Evolutionary conservation across 1,284 basidiomycete species (phyloP).

Genomic region (Tilletia indica): DNA sequence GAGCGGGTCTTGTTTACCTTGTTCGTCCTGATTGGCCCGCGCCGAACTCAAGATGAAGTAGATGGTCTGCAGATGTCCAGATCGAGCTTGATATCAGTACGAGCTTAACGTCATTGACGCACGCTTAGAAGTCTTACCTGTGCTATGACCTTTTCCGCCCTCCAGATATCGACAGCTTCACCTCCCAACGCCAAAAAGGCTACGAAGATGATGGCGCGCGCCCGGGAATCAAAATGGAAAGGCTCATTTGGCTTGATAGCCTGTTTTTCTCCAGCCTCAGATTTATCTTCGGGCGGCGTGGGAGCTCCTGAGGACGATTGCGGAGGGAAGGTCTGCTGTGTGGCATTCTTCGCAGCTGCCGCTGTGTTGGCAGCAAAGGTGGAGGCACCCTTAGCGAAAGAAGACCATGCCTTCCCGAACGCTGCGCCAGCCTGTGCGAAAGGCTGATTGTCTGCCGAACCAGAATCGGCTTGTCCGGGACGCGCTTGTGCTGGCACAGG

Average conservation of each 20-base stretch:
- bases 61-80: constrained; percentile 32
- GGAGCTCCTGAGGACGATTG: neutral
- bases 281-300: neutral
- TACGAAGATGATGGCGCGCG: constrained; percentile 45
- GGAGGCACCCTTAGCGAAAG: constrained; percentile 13
- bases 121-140: constrained; percentile 5
- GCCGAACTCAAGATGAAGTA: constrained; percentile 47
- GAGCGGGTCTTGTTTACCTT: constrained; percentile 37
- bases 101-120: no score
- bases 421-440: constrained; percentile 4
- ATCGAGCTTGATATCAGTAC: no score
- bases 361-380: constrained; percentile 12
- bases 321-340: neutral
- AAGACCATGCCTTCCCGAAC: constrained; percentile 12
- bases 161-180: constrained; percentile 30
- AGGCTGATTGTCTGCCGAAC: neutral
- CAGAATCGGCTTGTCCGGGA: neutral
- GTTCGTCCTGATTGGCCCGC: constrained; percentile 29
- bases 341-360: constrained; percentile 7
- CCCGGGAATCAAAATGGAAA: constrained; percentile 48
- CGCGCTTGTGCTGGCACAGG: neutral
- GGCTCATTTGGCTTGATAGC: constrained; percentile 47
- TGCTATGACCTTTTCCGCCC: constrained; percentile 45
- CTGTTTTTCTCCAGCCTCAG: constrained; percentile 17
- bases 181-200: constrained; percentile 42